Conservation (phyloP, 2,329 filamentous ascomycete species). For the Sclerotinia spermophila region DNA sequence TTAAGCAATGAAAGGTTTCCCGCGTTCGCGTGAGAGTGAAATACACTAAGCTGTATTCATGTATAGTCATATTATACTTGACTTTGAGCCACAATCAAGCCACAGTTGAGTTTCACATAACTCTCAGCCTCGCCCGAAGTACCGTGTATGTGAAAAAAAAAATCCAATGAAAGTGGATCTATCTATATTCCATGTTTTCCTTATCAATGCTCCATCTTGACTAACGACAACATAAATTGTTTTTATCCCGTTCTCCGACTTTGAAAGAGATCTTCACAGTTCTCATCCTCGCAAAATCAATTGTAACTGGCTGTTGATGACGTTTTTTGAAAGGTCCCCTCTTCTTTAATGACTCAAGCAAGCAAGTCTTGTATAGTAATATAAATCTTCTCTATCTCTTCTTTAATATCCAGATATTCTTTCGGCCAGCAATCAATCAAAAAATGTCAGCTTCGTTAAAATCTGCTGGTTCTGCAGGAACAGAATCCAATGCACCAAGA, state of each 20-base stretch:
- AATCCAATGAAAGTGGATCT: neutral
- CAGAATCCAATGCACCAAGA: slow-evolving; percentile 1
- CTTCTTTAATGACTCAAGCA: neutral
- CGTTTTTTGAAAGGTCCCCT: neutral
- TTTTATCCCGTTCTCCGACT: slow-evolving; percentile 2
- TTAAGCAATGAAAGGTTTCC: slow-evolving; percentile 13
- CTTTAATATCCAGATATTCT: neutral
- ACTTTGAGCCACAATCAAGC: neutral
- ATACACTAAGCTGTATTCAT: slow-evolving; percentile 9
- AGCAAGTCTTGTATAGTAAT: neutral
- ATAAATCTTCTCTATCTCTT: neutral
- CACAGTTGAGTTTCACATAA: neutral
- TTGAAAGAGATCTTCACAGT: neutral
- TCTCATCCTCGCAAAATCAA: neutral
- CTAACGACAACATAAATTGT: neutral
- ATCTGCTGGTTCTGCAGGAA: neutral
- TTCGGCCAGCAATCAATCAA: neutral
- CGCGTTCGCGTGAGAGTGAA: slow-evolving; percentile 19
- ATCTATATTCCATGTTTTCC: neutral
- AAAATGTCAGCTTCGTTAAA: slow-evolving; percentile 11
- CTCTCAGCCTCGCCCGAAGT: neutral
- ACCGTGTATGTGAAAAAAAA: neutral
- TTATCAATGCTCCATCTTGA: neutral
- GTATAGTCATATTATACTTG: neutral
- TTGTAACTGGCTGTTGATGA: slow-evolving; percentile 13